Base-by-base conservation (phyloP, 371 early-diverging fungal species). In the Mucor mucedo region DNA sequence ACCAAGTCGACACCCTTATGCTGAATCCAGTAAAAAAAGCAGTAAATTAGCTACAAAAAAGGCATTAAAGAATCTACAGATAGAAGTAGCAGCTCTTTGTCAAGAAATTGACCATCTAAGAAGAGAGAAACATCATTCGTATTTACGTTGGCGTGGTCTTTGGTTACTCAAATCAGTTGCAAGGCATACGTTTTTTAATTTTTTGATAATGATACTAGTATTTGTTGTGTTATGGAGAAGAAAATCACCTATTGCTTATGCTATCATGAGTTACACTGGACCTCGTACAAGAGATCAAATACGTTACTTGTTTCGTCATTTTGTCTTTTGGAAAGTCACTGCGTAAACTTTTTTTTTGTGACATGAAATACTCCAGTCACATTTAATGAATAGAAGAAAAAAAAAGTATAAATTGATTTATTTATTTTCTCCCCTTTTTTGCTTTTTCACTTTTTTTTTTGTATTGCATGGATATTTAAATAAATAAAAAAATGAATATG, bases 11-110 rank as follows among this genome's bases (percentile, higher is more conserved):
- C 57, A 60, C 21, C 66, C 42, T 4, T 58, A 59, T 50, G 32
- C 11, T 42, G 49, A 16, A 8, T 52, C 7, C 4, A 53, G 32
- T 27, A 13, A 40, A 21, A 44, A 52, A 28, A 28, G 27, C 45
- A 48, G 33, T 30, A 35, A 28, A 3, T 45, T 52, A 0, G 5
- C 52, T 28, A 16, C 29, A 35, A 55, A 13, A 8, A 49, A 62
- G 33, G 80, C 80, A 5, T 45, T 84, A 10, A 75, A 81, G 56
- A 71, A 47, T 13, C 40, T 83, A 29, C 84, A 83, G n/a, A 27
- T 29, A 27, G 60, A 60, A 40, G 52, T 52, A 5, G n/a, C 49
- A 40, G 52, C 52, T 10, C 52, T 60, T 4, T 52, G 52, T 41
- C 75, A 79, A 58, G 72, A 78, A 50, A 63, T 80, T 10, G 75